Percentiles rank a stretch among this genome's conserved stretches.
Conservation (phyloP, 73 alveolate genomes). For the Stentor roeselii region DNA sequence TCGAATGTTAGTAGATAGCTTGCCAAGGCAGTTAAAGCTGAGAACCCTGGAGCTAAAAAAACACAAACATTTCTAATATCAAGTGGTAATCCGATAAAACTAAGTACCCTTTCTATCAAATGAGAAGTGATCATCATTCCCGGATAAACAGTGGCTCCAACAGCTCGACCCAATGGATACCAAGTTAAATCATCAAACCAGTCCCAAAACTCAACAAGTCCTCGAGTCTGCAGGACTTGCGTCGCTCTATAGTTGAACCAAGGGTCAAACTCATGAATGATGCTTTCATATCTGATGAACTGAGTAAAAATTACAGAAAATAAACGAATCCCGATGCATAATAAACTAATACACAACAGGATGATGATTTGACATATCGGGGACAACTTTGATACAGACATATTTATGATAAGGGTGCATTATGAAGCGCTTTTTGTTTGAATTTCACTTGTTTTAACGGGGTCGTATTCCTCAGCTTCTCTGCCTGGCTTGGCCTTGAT, state of each 20-base stretch:
- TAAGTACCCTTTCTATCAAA: conserved; percentile 12
- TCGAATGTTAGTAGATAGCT: conserved; percentile 95
- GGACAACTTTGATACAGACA: background rate
- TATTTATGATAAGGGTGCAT: no score
- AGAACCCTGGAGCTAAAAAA: conserved; percentile 96
- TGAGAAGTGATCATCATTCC: conserved; percentile 95
- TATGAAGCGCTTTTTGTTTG: no score
- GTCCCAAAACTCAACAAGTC: conserved; percentile 96
- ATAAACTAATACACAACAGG: background rate
- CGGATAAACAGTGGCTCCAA: conserved; percentile 99
- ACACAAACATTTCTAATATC: conserved; percentile 98
- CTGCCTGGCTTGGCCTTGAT: no score
- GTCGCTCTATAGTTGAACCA: conserved; percentile 98
- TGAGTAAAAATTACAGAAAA: conserved; percentile 69
- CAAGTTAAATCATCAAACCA: conserved; percentile 99
- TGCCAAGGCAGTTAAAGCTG: conserved; percentile 94
- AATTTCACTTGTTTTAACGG: no score
- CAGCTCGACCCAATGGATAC: conserved; percentile 98
- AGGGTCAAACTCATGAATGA: conserved; percentile 99
- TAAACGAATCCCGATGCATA: conserved; percentile 60
- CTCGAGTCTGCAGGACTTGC: conserved; percentile 84
- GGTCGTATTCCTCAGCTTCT: no score
- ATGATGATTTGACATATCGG: background rate
- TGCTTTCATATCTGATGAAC: conserved; percentile 93
- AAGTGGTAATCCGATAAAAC: conserved; percentile 87